A percentile compares a stretch with the other conserved stretches of the same genome.
These are phyloP conservation scores for Neurospora sp. DNA, from an alignment of 495 filamentous ascomycete species.

Conservation along the genomic window DNA sequence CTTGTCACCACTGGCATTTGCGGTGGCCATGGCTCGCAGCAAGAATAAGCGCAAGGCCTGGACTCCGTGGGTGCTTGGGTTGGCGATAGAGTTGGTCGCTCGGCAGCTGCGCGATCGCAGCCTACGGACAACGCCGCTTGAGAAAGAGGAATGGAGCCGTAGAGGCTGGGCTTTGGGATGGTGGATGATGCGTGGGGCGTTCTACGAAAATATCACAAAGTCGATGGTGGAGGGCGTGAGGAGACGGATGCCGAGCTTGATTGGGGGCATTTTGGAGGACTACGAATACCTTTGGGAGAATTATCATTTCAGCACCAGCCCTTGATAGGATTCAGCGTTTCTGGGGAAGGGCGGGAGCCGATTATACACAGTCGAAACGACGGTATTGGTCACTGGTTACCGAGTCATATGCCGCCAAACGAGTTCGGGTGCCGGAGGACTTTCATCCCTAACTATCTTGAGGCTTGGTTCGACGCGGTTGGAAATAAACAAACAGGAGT, in stretches of 20 bases:
- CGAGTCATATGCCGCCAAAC: background rate
- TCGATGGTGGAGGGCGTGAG: slow-evolving; percentile 61
- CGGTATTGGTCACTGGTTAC: background rate
- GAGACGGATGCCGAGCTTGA: slow-evolving; percentile 62
- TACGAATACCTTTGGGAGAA: slow-evolving; percentile 98
- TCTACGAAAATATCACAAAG: slow-evolving; percentile 91
- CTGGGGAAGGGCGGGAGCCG: background rate
- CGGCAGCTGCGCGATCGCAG: slow-evolving; percentile 68
- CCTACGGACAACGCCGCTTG: slow-evolving; percentile 69
- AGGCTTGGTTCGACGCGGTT: background rate
- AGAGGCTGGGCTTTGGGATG: slow-evolving; percentile 83
- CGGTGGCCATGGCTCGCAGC: slow-evolving; percentile 65
- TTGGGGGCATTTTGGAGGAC: slow-evolving; percentile 79
- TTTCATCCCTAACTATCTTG: background rate
- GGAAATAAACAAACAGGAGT: background rate
- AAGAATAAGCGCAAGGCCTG: slow-evolving; percentile 54
- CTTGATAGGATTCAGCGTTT: slow-evolving; percentile 13
- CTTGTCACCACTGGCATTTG: slow-evolving; percentile 79
- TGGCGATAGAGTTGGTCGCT: slow-evolving; percentile 79
- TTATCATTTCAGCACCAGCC: slow-evolving; percentile 69
- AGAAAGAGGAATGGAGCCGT: slow-evolving; percentile 77
- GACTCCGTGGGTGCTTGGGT: slow-evolving; percentile 83
- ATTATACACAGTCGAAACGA: background rate
- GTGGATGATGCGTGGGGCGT: slow-evolving; percentile 93
- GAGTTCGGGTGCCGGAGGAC: background rate